Base-by-base conservation (phyloP, 768 basidiomycete genomes). In the Leccinum truebloodii region DNA sequence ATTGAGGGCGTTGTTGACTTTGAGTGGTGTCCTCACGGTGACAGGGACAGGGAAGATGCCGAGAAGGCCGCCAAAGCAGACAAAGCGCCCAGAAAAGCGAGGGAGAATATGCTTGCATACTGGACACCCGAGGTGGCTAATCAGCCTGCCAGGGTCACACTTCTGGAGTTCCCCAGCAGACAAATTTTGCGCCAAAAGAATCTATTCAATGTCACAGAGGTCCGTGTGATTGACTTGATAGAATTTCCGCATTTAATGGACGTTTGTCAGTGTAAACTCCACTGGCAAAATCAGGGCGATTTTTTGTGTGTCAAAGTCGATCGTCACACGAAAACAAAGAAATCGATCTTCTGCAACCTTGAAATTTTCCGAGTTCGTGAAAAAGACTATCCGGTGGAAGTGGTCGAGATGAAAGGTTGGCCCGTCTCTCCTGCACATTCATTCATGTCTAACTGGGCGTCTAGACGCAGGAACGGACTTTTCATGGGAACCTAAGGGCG, bases 301-400 rank as follows among this genome's bases (percentile, higher is more conserved):
- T 98, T 93, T 79, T 85, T 99, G 16, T 98, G 97, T 70, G 96
- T 98, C 75, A 98, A 97, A 78, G 97, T 99, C 58, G 97, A 98
- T 78, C 90, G 96, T 54, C 95, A 97, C 74, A 95, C 95, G 26
- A 98, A 98, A 79, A 96, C 96, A 5, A 97, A 96, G 78, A 98
- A 98, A 78, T 95, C 95, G 4, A 94, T 92, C 32, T 98, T 94
- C 80, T 96, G 95, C 76, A 99, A 98, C 75, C 81, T 99, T 62
- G 97, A 99, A 79, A 90, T 99, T 59, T 98, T 98, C 83, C 87
- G 95, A 56, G 87, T 98, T 58, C 87, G 96, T 57, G 97, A 99
- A 78, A 98, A 98, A 75, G 93, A 98, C 74, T 94, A 86, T 74
- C 97, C 97, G 1, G 95, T 99, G 37, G 95, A 99, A 74, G 95